phyloP scores from a whole-genome alignment of 2,329 filamentous ascomycete genomes.

The Pseudogymnoascus sp. region DNA sequence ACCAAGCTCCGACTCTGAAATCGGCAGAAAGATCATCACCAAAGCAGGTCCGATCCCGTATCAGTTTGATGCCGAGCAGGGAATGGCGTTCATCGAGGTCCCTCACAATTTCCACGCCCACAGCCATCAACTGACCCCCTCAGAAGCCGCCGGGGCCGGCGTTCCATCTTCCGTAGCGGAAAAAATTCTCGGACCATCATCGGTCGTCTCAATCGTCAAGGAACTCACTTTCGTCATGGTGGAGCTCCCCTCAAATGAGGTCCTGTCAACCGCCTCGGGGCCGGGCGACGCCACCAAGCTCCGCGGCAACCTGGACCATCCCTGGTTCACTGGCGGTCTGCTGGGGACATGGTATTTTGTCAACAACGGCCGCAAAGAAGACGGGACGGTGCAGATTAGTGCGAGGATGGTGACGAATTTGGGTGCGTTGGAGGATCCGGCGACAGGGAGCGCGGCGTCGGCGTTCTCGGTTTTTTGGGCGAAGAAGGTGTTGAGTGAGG shows the following conservation, averaged over 20 bases:
- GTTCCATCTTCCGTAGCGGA: conserved; percentile 25
- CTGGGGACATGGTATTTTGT: conserved; percentile 14
- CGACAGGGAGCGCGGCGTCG: conserved; percentile 57
- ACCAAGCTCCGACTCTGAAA: conserved; percentile 22
- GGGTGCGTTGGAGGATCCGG: conserved; percentile 48
- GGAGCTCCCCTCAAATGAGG: conserved; percentile 52
- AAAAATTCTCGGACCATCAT: conserved; percentile 33
- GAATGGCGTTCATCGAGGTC: conserved; percentile 54
- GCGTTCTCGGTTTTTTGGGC: conserved; percentile 50
- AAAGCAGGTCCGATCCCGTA: conserved; percentile 53
- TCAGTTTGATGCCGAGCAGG: conserved; percentile 29
- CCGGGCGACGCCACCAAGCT: conserved; percentile 38
- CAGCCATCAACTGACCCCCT: conserved; percentile 30
- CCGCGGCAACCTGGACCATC: conserved; percentile 28
- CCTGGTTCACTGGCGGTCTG: neutral
- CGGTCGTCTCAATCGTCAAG: conserved; percentile 57
- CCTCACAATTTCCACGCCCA: conserved; percentile 64
- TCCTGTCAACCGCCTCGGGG: conserved; percentile 23
- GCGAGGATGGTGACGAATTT: conserved; percentile 52
- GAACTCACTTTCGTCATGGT: conserved; percentile 70
- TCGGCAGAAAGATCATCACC: conserved; percentile 37
- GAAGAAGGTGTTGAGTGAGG: conserved; percentile 33
- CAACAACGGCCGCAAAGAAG: conserved; percentile 25
- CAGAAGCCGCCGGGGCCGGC: conserved; percentile 26
- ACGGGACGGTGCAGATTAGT: conserved; percentile 35